Evolutionary conservation across 1,284 basidiomycete species (phyloP).

Genomic region (Coniophora puteana): DNA sequence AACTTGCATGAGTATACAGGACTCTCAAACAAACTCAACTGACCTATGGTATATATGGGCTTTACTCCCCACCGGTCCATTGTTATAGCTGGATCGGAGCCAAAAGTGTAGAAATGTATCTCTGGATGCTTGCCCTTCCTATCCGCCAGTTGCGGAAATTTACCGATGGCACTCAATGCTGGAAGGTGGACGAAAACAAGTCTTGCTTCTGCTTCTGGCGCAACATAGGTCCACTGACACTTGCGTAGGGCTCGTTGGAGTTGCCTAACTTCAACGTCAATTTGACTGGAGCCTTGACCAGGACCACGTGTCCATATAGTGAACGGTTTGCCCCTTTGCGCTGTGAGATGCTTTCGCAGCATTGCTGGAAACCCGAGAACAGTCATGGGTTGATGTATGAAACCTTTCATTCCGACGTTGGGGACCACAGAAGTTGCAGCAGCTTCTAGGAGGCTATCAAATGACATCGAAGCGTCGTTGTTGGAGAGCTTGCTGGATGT

Average conservation of each 20-base stretch:
- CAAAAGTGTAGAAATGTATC: constrained; percentile 62
- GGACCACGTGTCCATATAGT: constrained; percentile 38
- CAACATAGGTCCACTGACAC: constrained; percentile 34
- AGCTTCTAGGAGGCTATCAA: too few relatives aligned
- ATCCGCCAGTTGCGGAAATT: constrained; percentile 43
- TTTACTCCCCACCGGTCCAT: constrained; percentile 52
- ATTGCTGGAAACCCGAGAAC: constrained; percentile 25
- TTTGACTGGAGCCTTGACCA: too few relatives aligned
- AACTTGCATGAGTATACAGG: constrained; percentile 11
- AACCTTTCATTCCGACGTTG: constrained; percentile 12
- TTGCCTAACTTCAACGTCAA: constrained; percentile 40
- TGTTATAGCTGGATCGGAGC: constrained; percentile 49
- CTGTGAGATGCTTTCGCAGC: constrained; percentile 26
- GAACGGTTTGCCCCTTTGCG: constrained; percentile 24
- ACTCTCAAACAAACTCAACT: constrained; percentile 10
- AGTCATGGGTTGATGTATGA: constrained; percentile 19
- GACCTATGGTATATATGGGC: constrained; percentile 65
- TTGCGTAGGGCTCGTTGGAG: constrained; percentile 43
- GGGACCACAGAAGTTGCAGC: too few relatives aligned
- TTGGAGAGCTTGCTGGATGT: constrained; percentile 9
- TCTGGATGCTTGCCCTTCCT: constrained; percentile 39
- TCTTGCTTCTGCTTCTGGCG: constrained; percentile 36
- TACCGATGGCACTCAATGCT: constrained; percentile 43
- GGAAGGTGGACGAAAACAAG: constrained; percentile 65
- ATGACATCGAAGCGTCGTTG: constrained; percentile 12